These are phyloP conservation scores for Coprinopsis sp. DNA, from an alignment of 768 basidiomycete genomes.

Conservation along the genomic window DNA sequence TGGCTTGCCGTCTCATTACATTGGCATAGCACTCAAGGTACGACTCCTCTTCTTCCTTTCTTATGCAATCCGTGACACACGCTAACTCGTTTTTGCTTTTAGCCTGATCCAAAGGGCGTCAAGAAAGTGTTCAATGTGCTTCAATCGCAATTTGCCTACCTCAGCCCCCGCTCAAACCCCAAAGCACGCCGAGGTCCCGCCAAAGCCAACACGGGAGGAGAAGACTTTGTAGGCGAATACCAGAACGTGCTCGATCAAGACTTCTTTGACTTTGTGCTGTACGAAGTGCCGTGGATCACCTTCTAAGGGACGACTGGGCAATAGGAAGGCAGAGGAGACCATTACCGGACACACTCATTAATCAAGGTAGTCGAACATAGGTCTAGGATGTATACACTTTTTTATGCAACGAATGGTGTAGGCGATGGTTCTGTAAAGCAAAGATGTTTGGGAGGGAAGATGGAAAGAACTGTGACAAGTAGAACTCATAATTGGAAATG, in stretches of 20 bases:
- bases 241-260: conserved; percentile 93
- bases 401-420: conserved; percentile 8
- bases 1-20: conserved; percentile 89
- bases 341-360: too few relatives aligned
- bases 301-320: conserved; percentile 14
- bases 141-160: conserved; percentile 76
- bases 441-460: too few relatives aligned
- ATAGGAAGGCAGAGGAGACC: conserved; percentile 2
- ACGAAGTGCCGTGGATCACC: conserved; percentile 88
- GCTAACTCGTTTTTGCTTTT: conserved; percentile 2
- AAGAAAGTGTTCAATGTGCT: conserved; percentile 75
- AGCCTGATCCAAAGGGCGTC: conserved; percentile 85
- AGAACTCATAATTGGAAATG: too few relatives aligned
- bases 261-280: conserved; percentile 91
- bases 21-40: conserved; percentile 78
- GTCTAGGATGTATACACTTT: too few relatives aligned
- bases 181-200: conserved; percentile 27
- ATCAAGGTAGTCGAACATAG: too few relatives aligned
- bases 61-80: background rate
- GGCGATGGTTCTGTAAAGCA: too few relatives aligned
- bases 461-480: too few relatives aligned
- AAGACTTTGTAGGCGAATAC: conserved; percentile 87
- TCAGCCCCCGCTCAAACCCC: conserved; percentile 62
- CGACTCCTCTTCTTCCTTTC: background rate
- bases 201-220: conserved; percentile 38